Evolutionary conservation across 2,329 filamentous ascomycete genomes (phyloP).

Genomic region (Spiromastix sp.): DNA sequence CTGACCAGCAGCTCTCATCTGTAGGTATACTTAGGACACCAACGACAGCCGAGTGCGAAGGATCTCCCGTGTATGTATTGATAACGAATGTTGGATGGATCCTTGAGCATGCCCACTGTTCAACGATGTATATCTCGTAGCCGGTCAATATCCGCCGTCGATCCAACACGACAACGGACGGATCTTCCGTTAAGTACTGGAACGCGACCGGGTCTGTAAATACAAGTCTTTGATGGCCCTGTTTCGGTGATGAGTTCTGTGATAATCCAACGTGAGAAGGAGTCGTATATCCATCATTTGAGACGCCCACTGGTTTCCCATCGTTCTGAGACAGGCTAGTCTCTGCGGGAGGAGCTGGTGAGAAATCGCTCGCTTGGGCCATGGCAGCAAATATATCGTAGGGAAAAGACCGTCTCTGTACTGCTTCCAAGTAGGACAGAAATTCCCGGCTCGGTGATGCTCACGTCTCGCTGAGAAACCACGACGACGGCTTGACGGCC

Average conservation of each 20-base stretch:
- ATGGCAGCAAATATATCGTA: slow-evolving; percentile 2
- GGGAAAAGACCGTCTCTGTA: too few relatives aligned
- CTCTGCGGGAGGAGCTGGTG: not conserved
- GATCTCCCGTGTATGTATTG: slow-evolving; percentile 83
- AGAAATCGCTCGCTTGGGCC: slow-evolving; percentile 1
- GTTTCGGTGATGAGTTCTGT: slow-evolving; percentile 13
- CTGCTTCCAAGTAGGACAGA: too few relatives aligned
- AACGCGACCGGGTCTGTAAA: slow-evolving; percentile 58
- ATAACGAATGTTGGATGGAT: slow-evolving; percentile 85
- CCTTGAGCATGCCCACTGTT: slow-evolving; percentile 95
- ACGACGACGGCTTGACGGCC: too few relatives aligned
- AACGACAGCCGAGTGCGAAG: slow-evolving; percentile 65
- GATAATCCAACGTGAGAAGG: slow-evolving; percentile 11
- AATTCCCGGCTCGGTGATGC: too few relatives aligned
- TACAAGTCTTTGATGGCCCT: slow-evolving; percentile 47
- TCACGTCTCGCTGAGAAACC: too few relatives aligned
- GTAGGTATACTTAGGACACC: slow-evolving; percentile 72
- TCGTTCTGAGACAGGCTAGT: not conserved
- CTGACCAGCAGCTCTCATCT: slow-evolving; percentile 71
- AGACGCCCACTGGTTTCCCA: not conserved
- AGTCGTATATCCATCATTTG: slow-evolving; percentile 13
- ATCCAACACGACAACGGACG: slow-evolving; percentile 62
- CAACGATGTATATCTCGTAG: slow-evolving; percentile 88
- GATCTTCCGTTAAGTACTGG: slow-evolving; percentile 75
- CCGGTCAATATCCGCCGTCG: slow-evolving; percentile 60